Evolutionary conservation across 768 basidiomycete species (phyloP).

Genomic region (Mrakia frigida): DNA sequence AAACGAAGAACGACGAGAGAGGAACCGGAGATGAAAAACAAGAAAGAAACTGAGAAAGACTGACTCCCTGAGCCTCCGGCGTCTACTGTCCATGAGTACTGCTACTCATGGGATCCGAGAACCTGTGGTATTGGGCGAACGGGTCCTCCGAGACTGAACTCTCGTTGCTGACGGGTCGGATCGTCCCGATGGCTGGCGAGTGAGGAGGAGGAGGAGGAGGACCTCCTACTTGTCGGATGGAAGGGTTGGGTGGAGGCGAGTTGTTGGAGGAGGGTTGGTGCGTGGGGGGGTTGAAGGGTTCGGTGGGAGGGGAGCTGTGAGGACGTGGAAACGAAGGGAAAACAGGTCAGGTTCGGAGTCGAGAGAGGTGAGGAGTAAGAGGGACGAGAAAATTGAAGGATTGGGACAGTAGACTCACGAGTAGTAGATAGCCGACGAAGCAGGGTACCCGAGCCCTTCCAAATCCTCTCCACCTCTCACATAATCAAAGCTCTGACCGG

Average conservation of each 20-base stretch:
- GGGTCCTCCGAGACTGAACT: neutral
- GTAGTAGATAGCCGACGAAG: constrained; percentile 6
- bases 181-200: neutral
- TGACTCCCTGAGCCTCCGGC: neutral
- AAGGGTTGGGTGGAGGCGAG: neutral
- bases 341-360: neutral
- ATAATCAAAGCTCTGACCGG: constrained; percentile 6
- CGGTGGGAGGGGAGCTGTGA: neutral
- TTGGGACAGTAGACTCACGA: neutral
- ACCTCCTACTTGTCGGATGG: neutral
- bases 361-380: neutral
- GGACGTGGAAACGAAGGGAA: neutral
- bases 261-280: neutral
- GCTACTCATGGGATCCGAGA: neutral
- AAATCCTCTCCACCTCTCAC: neutral
- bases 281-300: neutral
- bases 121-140: neutral
- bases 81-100: too few relatives aligned
- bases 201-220: neutral
- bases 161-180: neutral
- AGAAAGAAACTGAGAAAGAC: neutral
- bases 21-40: neutral
- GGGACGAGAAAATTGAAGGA: neutral
- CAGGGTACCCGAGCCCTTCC: constrained; percentile 4
- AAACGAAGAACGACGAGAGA: neutral